Evolutionary conservation across 179 eudicot species (phyloP).

Genomic region (Silene coronaria): DNA sequence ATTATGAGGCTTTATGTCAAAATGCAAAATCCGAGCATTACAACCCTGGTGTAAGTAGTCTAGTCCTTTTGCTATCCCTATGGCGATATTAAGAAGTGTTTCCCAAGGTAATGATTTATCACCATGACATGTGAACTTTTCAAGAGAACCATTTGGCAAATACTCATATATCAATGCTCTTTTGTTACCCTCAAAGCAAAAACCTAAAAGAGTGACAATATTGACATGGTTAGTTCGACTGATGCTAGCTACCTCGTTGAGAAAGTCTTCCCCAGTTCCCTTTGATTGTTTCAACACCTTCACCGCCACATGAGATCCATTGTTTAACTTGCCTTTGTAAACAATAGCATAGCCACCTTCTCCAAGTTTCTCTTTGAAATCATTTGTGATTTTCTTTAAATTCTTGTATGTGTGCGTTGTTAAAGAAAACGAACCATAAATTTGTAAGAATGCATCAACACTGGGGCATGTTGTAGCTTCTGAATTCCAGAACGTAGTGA

Average conservation of each 20-base stretch:
- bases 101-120: constrained; percentile 4
- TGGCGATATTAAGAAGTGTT: neutral
- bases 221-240: constrained; percentile 22
- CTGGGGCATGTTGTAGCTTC: neutral
- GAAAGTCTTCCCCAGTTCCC: constrained; percentile 22
- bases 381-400: constrained; percentile 23
- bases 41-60: constrained; percentile 23
- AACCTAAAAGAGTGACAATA: constrained; percentile 25
- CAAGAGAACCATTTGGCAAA: constrained; percentile 30
- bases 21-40: constrained; percentile 24
- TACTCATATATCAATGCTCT: constrained; percentile 30
- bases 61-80: constrained; percentile 15
- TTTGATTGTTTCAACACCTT: constrained; percentile 25
- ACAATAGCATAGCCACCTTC: constrained; percentile 19
- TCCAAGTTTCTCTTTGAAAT: constrained; percentile 20
- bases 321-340: constrained; percentile 19
- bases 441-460: constrained; percentile 12
- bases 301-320: constrained; percentile 26
- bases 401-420: constrained; percentile 17
- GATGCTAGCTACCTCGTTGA: constrained; percentile 22
- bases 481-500: neutral
- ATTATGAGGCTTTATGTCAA: neutral
- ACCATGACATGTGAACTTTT: constrained; percentile 20
- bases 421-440: constrained; percentile 17
- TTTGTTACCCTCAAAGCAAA: constrained; percentile 24